phyloP scores from a whole-genome alignment of 2,329 filamentous ascomycete species.

The Aspergillus brunneoviolaceus region DNA sequence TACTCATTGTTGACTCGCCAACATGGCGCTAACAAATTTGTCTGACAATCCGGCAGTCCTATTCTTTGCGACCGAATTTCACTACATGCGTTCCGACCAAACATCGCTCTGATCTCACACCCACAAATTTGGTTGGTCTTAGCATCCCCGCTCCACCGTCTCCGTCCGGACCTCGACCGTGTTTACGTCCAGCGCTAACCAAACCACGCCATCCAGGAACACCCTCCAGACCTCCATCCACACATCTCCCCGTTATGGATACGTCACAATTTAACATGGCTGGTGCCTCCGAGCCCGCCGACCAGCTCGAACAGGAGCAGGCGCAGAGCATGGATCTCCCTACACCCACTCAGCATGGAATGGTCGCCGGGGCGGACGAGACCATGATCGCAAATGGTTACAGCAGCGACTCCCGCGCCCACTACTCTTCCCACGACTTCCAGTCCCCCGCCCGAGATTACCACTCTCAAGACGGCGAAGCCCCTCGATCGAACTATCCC shows the following conservation, averaged over 20 bases:
- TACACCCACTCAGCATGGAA: constrained; percentile 27
- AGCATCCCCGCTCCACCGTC: constrained; percentile 16
- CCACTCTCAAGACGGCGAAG: constrained; percentile 49
- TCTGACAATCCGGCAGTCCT: neutral
- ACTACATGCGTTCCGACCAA: constrained; percentile 21
- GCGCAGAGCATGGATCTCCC: constrained; percentile 21
- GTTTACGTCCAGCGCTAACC: constrained; percentile 16
- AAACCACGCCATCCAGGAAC: constrained; percentile 7
- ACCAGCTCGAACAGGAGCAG: constrained; percentile 18
- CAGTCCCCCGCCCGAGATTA: constrained; percentile 38
- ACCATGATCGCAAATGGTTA: constrained; percentile 37
- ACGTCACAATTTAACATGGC: constrained; percentile 23
- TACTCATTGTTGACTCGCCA: neutral
- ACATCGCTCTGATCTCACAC: constrained; percentile 13
- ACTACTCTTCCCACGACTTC: constrained; percentile 47
- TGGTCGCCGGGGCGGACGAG: constrained; percentile 39
- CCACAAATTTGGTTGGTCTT: constrained; percentile 23
- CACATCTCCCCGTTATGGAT: constrained; percentile 25
- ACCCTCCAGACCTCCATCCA: neutral
- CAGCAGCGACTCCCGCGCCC: constrained; percentile 48
- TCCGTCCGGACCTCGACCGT: constrained; percentile 17
- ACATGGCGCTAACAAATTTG: constrained; percentile 4
- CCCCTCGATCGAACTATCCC: constrained; percentile 42
- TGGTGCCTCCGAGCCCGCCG: constrained; percentile 23
- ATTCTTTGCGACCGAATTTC: constrained; percentile 1